Conservation (phyloP, 768 basidiomycete genomes). For the Cyclocybe cylindracea region DNA sequence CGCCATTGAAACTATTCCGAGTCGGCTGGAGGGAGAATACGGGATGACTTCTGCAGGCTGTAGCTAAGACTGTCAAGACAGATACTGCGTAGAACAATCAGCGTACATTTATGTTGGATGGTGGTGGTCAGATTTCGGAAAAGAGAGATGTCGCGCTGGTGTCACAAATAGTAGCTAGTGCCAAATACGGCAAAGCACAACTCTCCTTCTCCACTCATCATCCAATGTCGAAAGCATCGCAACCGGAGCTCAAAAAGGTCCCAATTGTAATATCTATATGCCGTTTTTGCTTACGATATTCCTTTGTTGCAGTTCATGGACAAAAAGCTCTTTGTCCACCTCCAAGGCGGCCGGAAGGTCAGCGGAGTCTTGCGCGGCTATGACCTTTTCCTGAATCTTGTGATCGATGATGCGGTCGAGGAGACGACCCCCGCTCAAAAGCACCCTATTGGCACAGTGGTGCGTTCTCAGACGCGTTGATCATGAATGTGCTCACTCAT, state of each 20-base stretch:
- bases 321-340: constrained; percentile 91
- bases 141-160: constrained; percentile 3
- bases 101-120: constrained; percentile 10
- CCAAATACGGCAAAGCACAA: constrained; percentile 40
- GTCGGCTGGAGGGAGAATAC: background rate
- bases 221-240: constrained; percentile 89
- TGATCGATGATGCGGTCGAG: constrained; percentile 94
- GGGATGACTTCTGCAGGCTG: constrained; percentile 8
- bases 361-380: constrained; percentile 95
- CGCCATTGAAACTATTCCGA: constrained; percentile 36
- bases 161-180: constrained; percentile 7
- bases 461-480: constrained; percentile 40
- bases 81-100: background rate
- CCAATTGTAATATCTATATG: background rate
- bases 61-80: background rate
- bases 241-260: constrained; percentile 99
- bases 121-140: background rate
- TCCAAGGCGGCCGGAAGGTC: constrained; percentile 95
- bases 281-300: background rate
- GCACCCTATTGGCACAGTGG: constrained; percentile 89
- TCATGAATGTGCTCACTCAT: constrained; percentile 8
- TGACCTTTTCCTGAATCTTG: constrained; percentile 98
- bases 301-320: constrained; percentile 84
- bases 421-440: constrained; percentile 90
- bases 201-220: constrained; percentile 15